Conservation (phyloP, 257 asterid genomes). For the Petunia axillaris region DNA sequence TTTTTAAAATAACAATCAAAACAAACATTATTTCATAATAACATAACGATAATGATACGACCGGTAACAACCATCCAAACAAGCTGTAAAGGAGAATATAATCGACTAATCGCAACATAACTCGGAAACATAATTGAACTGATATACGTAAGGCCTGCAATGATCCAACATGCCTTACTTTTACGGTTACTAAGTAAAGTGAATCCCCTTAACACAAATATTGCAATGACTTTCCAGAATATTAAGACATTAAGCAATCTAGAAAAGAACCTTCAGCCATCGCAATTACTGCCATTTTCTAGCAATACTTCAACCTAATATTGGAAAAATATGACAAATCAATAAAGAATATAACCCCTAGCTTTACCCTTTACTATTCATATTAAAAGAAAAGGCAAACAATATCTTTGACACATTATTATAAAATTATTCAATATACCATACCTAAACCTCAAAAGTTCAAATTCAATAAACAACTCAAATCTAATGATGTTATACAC, state of each 20-base stretch:
- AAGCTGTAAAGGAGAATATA: background rate
- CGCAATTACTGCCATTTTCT: background rate
- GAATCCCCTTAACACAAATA: background rate
- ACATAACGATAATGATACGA: too few relatives aligned
- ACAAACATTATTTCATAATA: too few relatives aligned
- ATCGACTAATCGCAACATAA: background rate
- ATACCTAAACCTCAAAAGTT: background rate
- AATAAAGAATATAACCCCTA: background rate
- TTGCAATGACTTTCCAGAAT: background rate
- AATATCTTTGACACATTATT: background rate
- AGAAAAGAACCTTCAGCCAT: slow-evolving; percentile 4
- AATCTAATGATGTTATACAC: background rate
- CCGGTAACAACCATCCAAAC: too few relatives aligned
- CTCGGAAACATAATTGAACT: background rate
- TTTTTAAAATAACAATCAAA: too few relatives aligned
- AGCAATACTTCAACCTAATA: background rate
- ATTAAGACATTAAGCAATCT: background rate
- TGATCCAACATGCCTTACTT: background rate
- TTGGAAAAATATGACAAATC: background rate
- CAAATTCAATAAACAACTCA: background rate
- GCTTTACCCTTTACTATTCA: background rate
- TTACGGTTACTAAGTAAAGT: background rate
- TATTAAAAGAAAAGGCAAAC: background rate
- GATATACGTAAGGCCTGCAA: background rate
- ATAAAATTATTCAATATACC: background rate